Evolutionary conservation across 2,329 filamentous ascomycete genomes (phyloP).

Genomic region (Trichophaea hybrida): DNA sequence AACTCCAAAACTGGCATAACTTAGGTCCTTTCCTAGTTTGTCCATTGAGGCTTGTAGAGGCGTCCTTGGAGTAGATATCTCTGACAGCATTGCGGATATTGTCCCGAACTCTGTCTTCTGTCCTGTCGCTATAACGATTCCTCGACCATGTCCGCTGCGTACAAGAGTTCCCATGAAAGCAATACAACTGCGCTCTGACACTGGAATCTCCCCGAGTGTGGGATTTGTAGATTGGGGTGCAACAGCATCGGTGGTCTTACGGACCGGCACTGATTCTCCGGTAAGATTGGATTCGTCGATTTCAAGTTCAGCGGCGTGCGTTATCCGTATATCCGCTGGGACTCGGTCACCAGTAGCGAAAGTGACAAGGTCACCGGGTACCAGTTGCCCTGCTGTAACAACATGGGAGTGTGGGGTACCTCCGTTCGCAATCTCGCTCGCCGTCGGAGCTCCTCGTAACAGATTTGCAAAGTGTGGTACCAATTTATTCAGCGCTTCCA

Average conservation of each 20-base stretch:
- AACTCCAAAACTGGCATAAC: constrained; percentile 89
- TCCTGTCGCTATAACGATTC: constrained; percentile 93
- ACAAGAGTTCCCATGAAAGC: constrained; percentile 97
- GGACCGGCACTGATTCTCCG: constrained; percentile 86
- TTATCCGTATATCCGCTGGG: constrained; percentile 89
- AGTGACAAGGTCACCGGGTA: constrained; percentile 81
- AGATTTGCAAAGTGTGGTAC: constrained; percentile 93
- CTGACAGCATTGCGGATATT: constrained; percentile 83
- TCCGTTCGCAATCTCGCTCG: constrained; percentile 4
- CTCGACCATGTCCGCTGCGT: constrained; percentile 85
- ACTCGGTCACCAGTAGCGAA: constrained; percentile 95
- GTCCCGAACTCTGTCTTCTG: constrained; percentile 89
- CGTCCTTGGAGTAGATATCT: constrained; percentile 88
- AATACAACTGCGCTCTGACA: constrained; percentile 73
- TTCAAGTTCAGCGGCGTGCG: constrained; percentile 71
- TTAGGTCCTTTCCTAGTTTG: constrained; percentile 85
- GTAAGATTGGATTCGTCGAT: constrained; percentile 96
- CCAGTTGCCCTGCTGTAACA: constrained; percentile 72
- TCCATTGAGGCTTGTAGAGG: constrained; percentile 95
- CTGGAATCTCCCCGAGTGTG: constrained; percentile 49
- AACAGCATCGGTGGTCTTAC: constrained; percentile 53
- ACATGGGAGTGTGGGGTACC: constrained; percentile 51
- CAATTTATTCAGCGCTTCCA: constrained; percentile 83
- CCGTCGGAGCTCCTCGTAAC: constrained; percentile 47
- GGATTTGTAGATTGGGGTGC: constrained; percentile 30